phyloP scores from a whole-genome alignment of 1,284 basidiomycete species.

The Ceratobasidium sp. region DNA sequence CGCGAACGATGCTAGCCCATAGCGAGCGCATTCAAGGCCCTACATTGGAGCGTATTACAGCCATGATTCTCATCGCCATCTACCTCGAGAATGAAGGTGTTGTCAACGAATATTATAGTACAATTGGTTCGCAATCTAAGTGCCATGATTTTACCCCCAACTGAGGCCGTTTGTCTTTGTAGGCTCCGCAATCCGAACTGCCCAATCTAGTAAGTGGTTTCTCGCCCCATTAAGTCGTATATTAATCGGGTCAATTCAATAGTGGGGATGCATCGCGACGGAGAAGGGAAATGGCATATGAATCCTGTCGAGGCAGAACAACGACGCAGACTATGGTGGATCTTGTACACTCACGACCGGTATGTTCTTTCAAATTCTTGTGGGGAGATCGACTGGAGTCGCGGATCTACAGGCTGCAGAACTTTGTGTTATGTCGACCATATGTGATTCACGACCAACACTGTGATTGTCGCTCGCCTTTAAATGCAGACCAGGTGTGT shows the following conservation, averaged over 20 bases:
- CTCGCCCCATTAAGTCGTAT: neutral
- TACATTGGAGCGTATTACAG: slow-evolving; percentile 30
- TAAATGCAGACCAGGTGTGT: slow-evolving; percentile 34
- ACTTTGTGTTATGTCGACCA: slow-evolving; percentile 31
- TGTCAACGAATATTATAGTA: slow-evolving; percentile 30
- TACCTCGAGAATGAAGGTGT: slow-evolving; percentile 41
- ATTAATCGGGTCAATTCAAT: neutral
- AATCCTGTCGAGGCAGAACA: slow-evolving; percentile 37
- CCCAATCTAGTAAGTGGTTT: slow-evolving; percentile 27
- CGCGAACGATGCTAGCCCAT: slow-evolving; percentile 20
- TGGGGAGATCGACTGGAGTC: too few species aligned
- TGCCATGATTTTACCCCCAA: neutral
- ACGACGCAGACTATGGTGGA: slow-evolving; percentile 38
- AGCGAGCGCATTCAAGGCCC: slow-evolving; percentile 37
- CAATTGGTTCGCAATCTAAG: slow-evolving; percentile 2
- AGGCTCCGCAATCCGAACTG: slow-evolving; percentile 36
- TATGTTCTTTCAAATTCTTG: neutral
- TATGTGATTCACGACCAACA: slow-evolving; percentile 30
- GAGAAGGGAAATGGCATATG: slow-evolving; percentile 35
- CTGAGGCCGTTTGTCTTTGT: neutral
- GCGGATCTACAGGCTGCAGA: slow-evolving; percentile 17
- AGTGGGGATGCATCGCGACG: slow-evolving; percentile 39
- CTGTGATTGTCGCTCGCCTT: slow-evolving; percentile 20
- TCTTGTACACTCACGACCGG: slow-evolving; percentile 34
- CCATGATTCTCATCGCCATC: slow-evolving; percentile 36